Conservation (phyloP, 345 rosid species). For the Boechera stricta region DNA sequence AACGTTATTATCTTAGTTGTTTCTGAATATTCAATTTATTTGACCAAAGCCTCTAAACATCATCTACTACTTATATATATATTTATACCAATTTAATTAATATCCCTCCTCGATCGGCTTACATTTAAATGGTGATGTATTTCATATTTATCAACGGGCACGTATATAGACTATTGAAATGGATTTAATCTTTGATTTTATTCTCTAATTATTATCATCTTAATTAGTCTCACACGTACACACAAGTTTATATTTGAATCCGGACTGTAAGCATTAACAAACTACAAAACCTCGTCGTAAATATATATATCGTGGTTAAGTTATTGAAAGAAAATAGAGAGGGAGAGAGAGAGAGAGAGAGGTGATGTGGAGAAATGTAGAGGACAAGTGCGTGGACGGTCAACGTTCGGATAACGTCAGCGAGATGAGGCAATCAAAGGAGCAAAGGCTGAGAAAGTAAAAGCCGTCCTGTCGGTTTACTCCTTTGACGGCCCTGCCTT, state of each 20-base stretch:
- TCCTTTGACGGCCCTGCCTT: background rate
- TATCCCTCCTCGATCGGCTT: no score
- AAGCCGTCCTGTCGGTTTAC: constrained; percentile 45
- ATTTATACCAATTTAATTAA: no score
- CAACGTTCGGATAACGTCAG: constrained; percentile 44
- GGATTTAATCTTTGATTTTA: background rate
- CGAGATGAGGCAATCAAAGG: constrained; percentile 46
- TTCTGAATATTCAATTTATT: background rate
- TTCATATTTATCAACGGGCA: no score
- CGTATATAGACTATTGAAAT: no score
- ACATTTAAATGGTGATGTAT: background rate
- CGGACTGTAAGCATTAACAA: no score
- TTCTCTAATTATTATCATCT: background rate
- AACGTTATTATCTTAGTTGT: background rate
- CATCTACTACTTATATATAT: no score
- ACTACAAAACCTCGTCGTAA: no score
- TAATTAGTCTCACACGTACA: no score
- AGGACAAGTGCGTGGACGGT: constrained; percentile 17
- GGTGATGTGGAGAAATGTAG: background rate
- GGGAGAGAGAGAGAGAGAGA: background rate
- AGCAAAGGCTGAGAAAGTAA: constrained; percentile 33
- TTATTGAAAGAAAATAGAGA: no score
- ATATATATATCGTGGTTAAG: no score
- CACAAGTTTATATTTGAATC: no score
- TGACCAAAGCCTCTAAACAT: background rate